Conservation (phyloP, 2,329 filamentous ascomycete species). For the Fusarium equiseti region DNA sequence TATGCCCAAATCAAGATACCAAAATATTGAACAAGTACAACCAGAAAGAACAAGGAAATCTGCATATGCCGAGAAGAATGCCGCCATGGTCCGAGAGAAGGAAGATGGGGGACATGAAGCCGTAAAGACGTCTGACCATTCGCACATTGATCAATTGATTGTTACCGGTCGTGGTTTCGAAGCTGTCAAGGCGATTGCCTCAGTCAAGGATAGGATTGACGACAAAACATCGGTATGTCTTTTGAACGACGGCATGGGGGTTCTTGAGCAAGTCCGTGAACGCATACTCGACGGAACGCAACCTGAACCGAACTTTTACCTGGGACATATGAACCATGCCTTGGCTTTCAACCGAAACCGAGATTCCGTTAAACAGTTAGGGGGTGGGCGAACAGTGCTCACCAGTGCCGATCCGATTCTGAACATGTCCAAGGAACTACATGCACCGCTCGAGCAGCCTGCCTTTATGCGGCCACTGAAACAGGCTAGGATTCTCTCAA, state of each 20-base stretch:
- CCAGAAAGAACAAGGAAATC: constrained; percentile 35
- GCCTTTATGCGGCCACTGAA: constrained; percentile 43
- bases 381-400: constrained; percentile 49
- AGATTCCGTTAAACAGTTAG: constrained; percentile 56
- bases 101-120: background rate
- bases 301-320: constrained; percentile 78
- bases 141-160: constrained; percentile 77
- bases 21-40: constrained; percentile 47
- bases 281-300: constrained; percentile 75
- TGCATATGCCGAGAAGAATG: constrained; percentile 40
- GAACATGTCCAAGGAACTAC: constrained; percentile 27
- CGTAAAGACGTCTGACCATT: constrained; percentile 48
- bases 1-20: constrained; percentile 47
- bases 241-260: constrained; percentile 84
- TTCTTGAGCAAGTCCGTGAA: constrained; percentile 81
- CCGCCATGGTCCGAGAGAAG: constrained; percentile 24
- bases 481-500: constrained; percentile 40
- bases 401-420: constrained; percentile 42
- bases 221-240: constrained; percentile 79
- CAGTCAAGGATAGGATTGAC: constrained; percentile 74
- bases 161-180: constrained; percentile 72
- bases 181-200: constrained; percentile 65
- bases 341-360: constrained; percentile 57
- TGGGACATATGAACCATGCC: constrained; percentile 70
- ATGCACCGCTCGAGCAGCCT: constrained; percentile 34